Conservation (phyloP, 2,329 filamentous ascomycete species). For the Aspergillaceae sp. region DNA sequence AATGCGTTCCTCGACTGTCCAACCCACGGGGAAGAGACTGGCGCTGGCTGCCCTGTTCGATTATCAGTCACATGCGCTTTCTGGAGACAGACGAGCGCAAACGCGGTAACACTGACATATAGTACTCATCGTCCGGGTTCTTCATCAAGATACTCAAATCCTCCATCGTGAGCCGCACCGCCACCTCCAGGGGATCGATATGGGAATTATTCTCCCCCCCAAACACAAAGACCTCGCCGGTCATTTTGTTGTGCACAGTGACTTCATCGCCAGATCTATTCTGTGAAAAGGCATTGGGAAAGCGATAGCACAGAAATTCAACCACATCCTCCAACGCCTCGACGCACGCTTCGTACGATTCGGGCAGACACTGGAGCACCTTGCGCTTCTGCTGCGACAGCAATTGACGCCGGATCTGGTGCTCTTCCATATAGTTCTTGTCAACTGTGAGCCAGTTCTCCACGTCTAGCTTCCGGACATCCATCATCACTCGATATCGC, state of each 20-base stretch:
- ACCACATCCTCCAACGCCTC: conserved; percentile 42
- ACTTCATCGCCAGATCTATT: conserved; percentile 16
- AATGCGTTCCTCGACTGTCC: conserved; percentile 42
- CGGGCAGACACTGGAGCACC: conserved; percentile 39
- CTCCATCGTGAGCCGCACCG: conserved; percentile 44
- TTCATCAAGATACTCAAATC: conserved; percentile 44
- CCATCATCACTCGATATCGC: conserved; percentile 40
- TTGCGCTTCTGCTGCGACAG: conserved; percentile 31
- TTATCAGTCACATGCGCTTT: conserved; percentile 1
- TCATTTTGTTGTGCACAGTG: conserved; percentile 37
- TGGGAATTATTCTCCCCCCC: conserved; percentile 21
- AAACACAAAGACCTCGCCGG: conserved; percentile 36
- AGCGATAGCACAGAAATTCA: conserved; percentile 37
- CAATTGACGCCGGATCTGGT: conserved; percentile 34
- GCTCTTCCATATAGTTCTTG: conserved; percentile 37
- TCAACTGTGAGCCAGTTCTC: conserved; percentile 44
- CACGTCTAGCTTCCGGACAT: conserved; percentile 38
- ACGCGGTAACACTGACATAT: conserved; percentile 30
- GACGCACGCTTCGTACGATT: conserved; percentile 38
- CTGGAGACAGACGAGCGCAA: neutral
- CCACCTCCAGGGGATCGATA: conserved; percentile 41
- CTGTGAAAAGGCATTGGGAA: conserved; percentile 37
- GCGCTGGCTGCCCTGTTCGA: conserved; percentile 39
- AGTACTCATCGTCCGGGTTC: conserved; percentile 39
- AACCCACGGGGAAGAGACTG: conserved; percentile 47